Evolutionary conservation across 768 basidiomycete species (phyloP).

Genomic region (Phylloporus rhodoxanthus): DNA sequence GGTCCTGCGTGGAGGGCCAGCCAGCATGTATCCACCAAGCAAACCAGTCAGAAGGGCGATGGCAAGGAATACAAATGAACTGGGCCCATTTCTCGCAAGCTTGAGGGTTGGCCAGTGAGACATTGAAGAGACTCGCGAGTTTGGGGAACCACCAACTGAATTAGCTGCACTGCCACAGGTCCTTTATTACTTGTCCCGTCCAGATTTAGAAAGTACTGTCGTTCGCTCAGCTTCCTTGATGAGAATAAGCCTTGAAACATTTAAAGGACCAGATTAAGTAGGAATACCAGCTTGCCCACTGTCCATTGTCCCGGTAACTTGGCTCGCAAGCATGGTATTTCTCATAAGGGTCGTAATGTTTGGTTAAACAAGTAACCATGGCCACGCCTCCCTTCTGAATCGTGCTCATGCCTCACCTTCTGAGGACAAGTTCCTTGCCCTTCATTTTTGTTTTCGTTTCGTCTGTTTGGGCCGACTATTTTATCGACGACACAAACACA

Average conservation of each 20-base stretch:
- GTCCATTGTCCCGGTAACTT: neutral
- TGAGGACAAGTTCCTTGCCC: neutral
- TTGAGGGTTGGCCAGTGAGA: slow-evolving; percentile 10
- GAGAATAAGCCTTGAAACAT: no score
- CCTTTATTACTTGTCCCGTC: neutral
- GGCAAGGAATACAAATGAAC: slow-evolving; percentile 15
- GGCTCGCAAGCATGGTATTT: neutral
- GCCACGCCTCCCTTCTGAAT: neutral
- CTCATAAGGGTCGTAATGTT: neutral
- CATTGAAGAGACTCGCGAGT: slow-evolving; percentile 1
- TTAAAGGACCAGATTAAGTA: neutral
- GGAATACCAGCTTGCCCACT: neutral
- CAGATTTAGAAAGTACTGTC: neutral
- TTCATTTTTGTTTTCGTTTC: slow-evolving; percentile 3
- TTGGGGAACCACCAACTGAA: slow-evolving; percentile 8
- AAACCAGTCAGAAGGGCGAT: slow-evolving; percentile 21
- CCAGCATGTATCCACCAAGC: slow-evolving; percentile 23
- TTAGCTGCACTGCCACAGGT: neutral
- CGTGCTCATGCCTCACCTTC: neutral
- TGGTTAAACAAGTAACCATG: neutral
- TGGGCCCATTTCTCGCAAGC: slow-evolving; percentile 13
- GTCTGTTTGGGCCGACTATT: slow-evolving; percentile 15
- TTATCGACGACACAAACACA: slow-evolving; percentile 22
- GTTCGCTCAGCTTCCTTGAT: neutral
- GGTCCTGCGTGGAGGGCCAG: slow-evolving; percentile 9